phyloP scores from a whole-genome alignment of 2,329 filamentous ascomycete species.

The Ophiostoma sp. region DNA sequence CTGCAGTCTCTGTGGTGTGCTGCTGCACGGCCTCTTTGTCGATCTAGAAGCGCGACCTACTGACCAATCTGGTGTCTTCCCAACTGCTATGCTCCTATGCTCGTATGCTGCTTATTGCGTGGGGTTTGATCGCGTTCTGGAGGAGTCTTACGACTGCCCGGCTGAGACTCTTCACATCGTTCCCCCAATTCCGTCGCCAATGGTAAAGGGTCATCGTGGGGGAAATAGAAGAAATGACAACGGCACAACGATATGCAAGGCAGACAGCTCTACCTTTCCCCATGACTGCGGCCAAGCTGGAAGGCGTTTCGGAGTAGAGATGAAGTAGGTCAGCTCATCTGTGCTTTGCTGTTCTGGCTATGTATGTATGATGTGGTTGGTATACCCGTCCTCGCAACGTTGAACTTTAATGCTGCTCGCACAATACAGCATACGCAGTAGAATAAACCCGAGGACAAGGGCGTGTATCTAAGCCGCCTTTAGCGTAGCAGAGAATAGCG shows the following conservation, averaged over 20 bases:
- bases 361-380: neutral
- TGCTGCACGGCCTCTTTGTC: neutral
- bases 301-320: neutral
- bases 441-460: neutral
- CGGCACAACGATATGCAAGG: neutral
- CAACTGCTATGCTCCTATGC: neutral
- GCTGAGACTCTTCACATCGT: neutral
- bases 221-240: neutral
- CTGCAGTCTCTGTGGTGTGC: neutral
- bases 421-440: neutral
- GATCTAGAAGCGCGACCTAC: neutral
- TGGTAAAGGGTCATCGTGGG: constrained; percentile 2
- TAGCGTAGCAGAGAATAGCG: neutral
- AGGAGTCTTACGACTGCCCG: neutral
- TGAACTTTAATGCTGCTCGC: neutral
- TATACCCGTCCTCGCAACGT: neutral
- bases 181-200: neutral
- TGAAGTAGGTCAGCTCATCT: neutral
- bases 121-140: neutral
- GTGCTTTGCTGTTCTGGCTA: neutral
- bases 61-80: neutral
- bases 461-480: neutral
- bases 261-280: neutral
- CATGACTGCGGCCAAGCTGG: neutral
- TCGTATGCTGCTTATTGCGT: neutral